A percentile compares a stretch with the other conserved stretches of the same genome.
Conservation (phyloP, 305 asterid genomes). For the Solanum chacoense region DNA sequence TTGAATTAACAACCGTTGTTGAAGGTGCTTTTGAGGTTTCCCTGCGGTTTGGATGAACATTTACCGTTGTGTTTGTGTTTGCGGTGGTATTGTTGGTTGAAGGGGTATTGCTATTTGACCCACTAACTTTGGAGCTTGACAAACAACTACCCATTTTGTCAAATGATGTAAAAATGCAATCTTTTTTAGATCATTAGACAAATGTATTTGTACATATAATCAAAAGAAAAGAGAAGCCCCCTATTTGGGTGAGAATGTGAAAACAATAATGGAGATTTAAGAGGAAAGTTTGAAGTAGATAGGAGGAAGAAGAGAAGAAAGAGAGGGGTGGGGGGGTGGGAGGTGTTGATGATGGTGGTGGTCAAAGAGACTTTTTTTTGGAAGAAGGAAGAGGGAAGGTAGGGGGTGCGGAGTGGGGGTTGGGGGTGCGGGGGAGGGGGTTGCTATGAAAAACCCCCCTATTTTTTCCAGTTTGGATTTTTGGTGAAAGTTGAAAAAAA, state of each 20-base stretch:
- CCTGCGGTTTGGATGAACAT: not conserved
- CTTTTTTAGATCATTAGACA: conserved; percentile 10
- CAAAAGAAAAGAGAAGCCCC: not conserved
- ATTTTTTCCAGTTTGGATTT: not conserved
- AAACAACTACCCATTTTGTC: conserved; percentile 58
- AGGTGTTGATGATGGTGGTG: conserved; percentile 25
- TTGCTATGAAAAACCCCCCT: not conserved
- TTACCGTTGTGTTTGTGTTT: not conserved
- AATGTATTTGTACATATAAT: not conserved
- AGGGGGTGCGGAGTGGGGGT: not conserved
- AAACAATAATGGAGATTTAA: conserved; percentile 15
- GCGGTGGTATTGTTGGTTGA: conserved; percentile 6
- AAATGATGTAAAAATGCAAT: conserved; percentile 4
- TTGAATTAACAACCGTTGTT: conserved; percentile 7
- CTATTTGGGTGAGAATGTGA: conserved; percentile 3
- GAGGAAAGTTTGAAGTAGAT: conserved; percentile 36
- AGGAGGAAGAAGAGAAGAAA: conserved; percentile 58
- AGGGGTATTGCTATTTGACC: conserved; percentile 37
- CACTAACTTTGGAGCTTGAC: conserved; percentile 46
- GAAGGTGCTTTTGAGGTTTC: conserved; percentile 10
- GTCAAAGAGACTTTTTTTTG: conserved; percentile 48
- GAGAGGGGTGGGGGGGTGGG: conserved; percentile 16
- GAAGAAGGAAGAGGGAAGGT: not conserved
- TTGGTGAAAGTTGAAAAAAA: not conserved
- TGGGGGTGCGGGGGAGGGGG: not conserved